Base-by-base conservation (phyloP, 2,329 filamentous ascomycete species). In the Coniochaeta pulveracea region DNA sequence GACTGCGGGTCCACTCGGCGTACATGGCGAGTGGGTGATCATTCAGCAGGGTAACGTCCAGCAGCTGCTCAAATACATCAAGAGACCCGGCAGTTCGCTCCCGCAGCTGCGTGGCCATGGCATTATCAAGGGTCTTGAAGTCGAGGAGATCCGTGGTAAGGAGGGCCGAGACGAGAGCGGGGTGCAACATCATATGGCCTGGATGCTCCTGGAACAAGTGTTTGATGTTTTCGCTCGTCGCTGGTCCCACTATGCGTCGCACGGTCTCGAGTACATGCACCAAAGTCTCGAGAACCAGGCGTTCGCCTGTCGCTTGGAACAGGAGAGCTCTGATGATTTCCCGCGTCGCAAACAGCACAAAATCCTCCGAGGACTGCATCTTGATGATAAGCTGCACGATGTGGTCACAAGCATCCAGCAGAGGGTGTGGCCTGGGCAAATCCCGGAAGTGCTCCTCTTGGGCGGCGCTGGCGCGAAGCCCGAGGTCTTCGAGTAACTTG, bases 1-100 rank as follows among this genome's bases (percentile, higher is more conserved):
- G 67, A 37, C 85, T 93, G 40, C 76, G 72, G 6, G 85, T 78
- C 48, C 95, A 93, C 56, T 96, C 86, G 2, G 86, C 78, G 45
- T 85, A 82, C 30, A 95, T 63, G 1, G 81, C 82, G 24, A 80
- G 72, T 1, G 85, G 84, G 27, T 78, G 75, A 30, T 86, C 83
- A 43, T 75, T 83, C 32, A 93, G 70, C 7, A 95, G 61, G 0
- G 88, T 73, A 26, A 85, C 72, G 43, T 91, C 81, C 41, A 94
- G 65, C 26, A 95, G 64, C 26, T 78, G 76, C 33, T 80, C 76
- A n/a, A 96, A 66, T 50, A 93, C 82, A 36, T 85, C 76, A 3
- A 95, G 60, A 2, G 82, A 84, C 15, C 71, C 69, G 6, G 76
- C 68, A 40, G 86, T 84, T 37, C 76, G 76, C 36, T 79, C 69